Conservation (phyloP, 257 asterid species). For the Perilla frutescens region DNA sequence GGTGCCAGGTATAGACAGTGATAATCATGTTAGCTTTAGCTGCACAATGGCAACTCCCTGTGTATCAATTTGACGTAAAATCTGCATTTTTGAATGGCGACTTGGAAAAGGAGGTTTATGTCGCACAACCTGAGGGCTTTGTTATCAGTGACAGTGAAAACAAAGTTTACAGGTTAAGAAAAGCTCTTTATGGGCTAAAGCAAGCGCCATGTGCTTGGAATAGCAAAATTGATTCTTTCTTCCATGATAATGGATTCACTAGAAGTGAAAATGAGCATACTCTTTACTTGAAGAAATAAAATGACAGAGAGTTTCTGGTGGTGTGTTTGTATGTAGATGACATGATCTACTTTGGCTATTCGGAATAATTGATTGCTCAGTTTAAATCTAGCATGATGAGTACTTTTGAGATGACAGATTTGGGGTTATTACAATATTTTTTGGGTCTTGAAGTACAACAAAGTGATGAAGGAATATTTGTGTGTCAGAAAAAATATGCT, state of each 20-base stretch:
- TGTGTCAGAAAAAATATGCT: no score
- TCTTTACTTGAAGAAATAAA: no score
- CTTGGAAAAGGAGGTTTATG: background rate
- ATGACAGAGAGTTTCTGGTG: no score
- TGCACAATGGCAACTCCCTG: background rate
- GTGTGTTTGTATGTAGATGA: background rate
- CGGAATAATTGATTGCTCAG: background rate
- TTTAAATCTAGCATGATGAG: background rate
- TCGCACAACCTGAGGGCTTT: background rate
- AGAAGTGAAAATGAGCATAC: background rate
- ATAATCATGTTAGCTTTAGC: background rate
- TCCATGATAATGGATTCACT: background rate
- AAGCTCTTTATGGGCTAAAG: background rate
- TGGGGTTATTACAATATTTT: no score
- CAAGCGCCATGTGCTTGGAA: background rate
- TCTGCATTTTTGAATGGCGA: background rate
- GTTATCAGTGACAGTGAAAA: no score
- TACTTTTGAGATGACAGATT: no score
- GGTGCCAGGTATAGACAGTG: no score
- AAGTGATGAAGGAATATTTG: no score
- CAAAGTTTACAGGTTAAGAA: no score
- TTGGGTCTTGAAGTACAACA: no score
- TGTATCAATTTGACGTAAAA: background rate
- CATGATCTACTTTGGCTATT: background rate
- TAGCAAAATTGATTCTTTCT: no score